phyloP scores from a whole-genome alignment of 1,284 basidiomycete genomes.

The Pseudozyma hubeiensis region DNA sequence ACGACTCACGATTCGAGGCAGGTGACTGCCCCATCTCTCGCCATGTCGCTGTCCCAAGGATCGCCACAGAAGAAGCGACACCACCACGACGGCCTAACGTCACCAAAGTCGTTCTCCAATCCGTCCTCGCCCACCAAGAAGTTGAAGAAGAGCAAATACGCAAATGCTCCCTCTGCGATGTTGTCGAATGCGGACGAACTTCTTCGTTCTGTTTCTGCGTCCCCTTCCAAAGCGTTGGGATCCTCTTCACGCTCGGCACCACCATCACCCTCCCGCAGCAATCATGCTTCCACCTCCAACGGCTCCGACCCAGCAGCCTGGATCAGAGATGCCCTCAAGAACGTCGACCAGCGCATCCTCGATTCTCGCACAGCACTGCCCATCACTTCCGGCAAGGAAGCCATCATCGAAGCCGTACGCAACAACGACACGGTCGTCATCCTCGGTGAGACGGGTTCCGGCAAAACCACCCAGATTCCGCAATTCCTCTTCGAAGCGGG shows the following conservation, averaged over 20 bases:
- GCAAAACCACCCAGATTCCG: conserved; percentile 82
- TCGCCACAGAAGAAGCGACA: conserved; percentile 27
- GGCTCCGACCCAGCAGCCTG: conserved; percentile 16
- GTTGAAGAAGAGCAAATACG: conserved; percentile 50
- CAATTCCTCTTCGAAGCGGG: conserved; percentile 79
- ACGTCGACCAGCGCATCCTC: conserved; percentile 39
- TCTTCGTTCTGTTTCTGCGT: neutral
- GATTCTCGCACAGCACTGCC: conserved; percentile 54
- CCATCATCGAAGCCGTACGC: conserved; percentile 62
- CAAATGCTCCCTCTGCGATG: conserved; percentile 25
- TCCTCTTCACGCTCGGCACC: conserved; percentile 10
- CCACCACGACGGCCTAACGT: conserved; percentile 5
- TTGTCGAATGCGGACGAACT: conserved; percentile 4
- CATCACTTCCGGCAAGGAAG: conserved; percentile 57
- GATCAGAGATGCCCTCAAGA: conserved; percentile 32
- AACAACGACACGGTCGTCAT: conserved; percentile 89
- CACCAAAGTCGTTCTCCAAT: conserved; percentile 20
- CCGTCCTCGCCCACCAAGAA: conserved; percentile 27
- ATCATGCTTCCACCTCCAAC: conserved; percentile 9
- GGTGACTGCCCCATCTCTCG: too few species aligned
- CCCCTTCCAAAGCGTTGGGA: neutral
- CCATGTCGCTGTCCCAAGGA: conserved; percentile 8
- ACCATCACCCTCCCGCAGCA: conserved; percentile 9
- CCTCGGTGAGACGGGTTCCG: conserved; percentile 95
- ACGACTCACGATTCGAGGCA: too few species aligned